Evolutionary conservation across 2,329 filamentous ascomycete genomes (phyloP), one percentile per base, ranked within the genome.

Genomic region (Ophiostoma pallidulum): DNA sequence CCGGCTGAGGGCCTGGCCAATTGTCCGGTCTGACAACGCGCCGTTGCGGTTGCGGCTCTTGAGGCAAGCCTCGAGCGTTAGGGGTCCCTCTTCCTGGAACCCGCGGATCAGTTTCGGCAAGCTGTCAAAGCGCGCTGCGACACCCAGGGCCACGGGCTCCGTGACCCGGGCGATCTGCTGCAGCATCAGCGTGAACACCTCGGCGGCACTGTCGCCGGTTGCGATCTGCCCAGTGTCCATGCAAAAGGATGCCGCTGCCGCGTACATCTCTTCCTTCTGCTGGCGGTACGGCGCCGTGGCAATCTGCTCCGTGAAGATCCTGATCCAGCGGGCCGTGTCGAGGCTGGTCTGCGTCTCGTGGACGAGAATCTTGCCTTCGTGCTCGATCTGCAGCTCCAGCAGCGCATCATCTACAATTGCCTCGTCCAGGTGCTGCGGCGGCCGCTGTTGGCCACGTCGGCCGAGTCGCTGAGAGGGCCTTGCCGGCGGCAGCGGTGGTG

Each of bases 201-300:
- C 85, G 7, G 67, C 62, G 2, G 73, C 65, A 37, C 78, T 75
- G 24, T 83, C 76, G 24, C 86, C 86, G 0, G 80, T 77, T 47
- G 77, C 78, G 36, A 91, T 82, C 63, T 91, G 86, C 0, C 86
- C 86, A 1, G 71, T 69, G 45, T 87, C 84, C 82, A 90, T 89
- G 64, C 85, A 90, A 61, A 91, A 91, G 0, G 75, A 72, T 2
- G 78, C 79, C 12, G 73, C 69, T 2, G 74, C 70, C 46, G 68
- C 69, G 54, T 65, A 65, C 41, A 65, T 61, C 29, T 64, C 62
- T 47, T 78, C 74, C 19, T 66, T 64, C 55, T 73, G 71, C 44
- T 68, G 74, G 53, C 78, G 77, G 62, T 90, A 90, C 0, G 84
- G 86, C 19, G 84, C 78, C 1, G 81, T 85, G 8, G 83, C 84